Base-by-base conservation (phyloP, 1,139 yeast genomes). In the Candida tropicalis region DNA sequence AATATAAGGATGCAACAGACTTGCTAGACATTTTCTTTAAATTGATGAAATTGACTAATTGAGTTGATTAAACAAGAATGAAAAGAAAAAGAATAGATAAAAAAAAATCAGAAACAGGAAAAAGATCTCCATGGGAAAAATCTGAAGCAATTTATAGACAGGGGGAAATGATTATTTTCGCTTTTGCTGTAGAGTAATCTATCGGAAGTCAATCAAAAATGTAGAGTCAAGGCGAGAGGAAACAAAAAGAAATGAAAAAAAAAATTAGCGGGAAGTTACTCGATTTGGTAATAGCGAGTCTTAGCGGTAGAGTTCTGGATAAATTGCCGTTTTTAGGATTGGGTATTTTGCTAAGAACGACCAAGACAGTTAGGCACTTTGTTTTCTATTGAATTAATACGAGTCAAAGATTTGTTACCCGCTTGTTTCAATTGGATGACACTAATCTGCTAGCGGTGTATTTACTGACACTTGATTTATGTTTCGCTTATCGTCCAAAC, bases 1-100 rank as follows among this genome's bases (percentile, higher is more conserved):
- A 84, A 65, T 84, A 83, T 41, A 66, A 55, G 40, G 72, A 75
- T 54, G 79, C 64, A 48, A 73, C 64, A 28, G 85, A 73, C 66
- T 41, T 38, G 25, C 27, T 25, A n/a, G 50, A 35, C 50, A 47
- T 47, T 10, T 20, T 35, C 17, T 27, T 17, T 12, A 9, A 27
- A n/a, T 8, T 13, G 12, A 27, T 13, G 12, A 27, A 31, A 18
- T 31, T 31, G 35, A 20, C 25, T 31, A 18, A 31, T 15, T 25
- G 24, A 15, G 15, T 24, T 26, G 2, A 26, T 23, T 13, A 29
- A 17, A 6, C 17, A 37, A 27, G 15, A 29, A 17, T 3, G 23
- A 37, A 23, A 29, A 13, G 28, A 35, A 24, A 25, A 15, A 36
- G 22, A 11, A 9, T 1, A 27, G 11, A 16, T n/a, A 17, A 25